Evolutionary conservation across 2,329 filamentous ascomycete species (phyloP).

Genomic region (Endoconidiophora laricicola): DNA sequence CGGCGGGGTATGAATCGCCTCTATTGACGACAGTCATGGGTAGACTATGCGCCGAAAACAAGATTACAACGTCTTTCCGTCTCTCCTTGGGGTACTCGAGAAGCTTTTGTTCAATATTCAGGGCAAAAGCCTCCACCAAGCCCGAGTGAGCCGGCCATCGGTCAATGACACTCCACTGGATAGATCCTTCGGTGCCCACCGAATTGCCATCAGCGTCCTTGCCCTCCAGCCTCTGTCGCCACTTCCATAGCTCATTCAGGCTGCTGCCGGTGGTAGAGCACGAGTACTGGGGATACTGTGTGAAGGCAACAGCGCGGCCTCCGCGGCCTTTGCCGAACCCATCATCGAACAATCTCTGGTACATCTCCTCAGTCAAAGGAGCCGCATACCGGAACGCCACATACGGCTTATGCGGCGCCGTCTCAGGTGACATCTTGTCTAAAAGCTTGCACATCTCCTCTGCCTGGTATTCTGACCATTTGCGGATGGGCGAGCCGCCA

Average conservation of each 20-base stretch:
- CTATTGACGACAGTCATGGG: constrained; percentile 97
- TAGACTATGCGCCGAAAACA: constrained; percentile 90
- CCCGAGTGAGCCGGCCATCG: constrained; percentile 89
- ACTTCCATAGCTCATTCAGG: constrained; percentile 95
- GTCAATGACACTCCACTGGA: constrained; percentile 95
- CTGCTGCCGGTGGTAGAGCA: constrained; percentile 95
- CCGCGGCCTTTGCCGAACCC: constrained; percentile 81
- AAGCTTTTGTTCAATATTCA: constrained; percentile 77
- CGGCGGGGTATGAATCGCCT: constrained; percentile 85
- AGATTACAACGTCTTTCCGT: constrained; percentile 62
- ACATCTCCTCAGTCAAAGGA: constrained; percentile 89
- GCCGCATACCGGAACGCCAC: constrained; percentile 92
- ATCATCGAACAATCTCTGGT: constrained; percentile 63
- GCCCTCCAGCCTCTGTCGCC: constrained; percentile 74
- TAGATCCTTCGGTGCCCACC: constrained; percentile 39
- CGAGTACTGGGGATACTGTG: constrained; percentile 95
- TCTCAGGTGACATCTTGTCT: constrained; percentile 78
- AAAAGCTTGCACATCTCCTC: constrained; percentile 95
- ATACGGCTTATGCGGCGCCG: constrained; percentile 92
- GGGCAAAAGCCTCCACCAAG: constrained; percentile 78
- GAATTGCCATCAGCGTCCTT: constrained; percentile 33
- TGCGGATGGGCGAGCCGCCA: constrained; percentile 91
- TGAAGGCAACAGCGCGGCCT: constrained; percentile 91
- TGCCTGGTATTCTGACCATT: constrained; percentile 93
- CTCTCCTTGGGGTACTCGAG: constrained; percentile 68